Evolutionary conservation across 2,329 filamentous ascomycete species (phyloP).

Genomic region (Penicillium brasilianum): DNA sequence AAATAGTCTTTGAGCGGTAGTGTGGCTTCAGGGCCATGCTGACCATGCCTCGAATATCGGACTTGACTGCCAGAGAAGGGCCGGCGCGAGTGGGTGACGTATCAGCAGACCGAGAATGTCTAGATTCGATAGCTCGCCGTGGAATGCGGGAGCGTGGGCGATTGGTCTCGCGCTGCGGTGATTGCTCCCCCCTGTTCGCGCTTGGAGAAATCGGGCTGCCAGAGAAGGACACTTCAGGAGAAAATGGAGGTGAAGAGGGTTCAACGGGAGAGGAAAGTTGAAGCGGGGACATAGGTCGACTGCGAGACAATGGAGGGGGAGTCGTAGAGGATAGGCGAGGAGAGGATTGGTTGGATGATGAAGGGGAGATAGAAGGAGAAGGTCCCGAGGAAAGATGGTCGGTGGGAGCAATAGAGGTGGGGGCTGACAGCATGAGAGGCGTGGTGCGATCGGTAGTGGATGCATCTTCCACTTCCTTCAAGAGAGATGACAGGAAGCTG

Average conservation of each 20-base stretch:
- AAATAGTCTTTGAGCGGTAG: conserved; percentile 78
- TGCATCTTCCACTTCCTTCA: conserved; percentile 80
- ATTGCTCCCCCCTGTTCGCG: conserved; percentile 14
- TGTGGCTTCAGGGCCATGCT: conserved; percentile 79
- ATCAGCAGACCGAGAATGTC: conserved; percentile 58
- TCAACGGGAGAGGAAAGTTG: conserved; percentile 41
- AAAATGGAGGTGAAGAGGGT: conserved; percentile 55
- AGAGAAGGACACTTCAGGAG: conserved; percentile 74
- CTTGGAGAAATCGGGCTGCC: conserved; percentile 49
- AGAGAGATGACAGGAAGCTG: conserved; percentile 82
- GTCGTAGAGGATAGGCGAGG: conserved; percentile 46
- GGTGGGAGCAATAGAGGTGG: conserved; percentile 42
- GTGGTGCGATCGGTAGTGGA: conserved; percentile 37
- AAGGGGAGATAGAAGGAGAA: conserved; percentile 49
- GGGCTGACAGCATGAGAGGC: conserved; percentile 39
- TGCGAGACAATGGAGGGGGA: conserved; percentile 42
- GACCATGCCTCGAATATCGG: conserved; percentile 87
- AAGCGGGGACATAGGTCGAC: conserved; percentile 42
- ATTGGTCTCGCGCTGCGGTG: conserved; percentile 18
- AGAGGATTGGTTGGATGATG: conserved; percentile 48
- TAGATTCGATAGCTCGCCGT: conserved; percentile 26
- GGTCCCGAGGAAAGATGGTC: conserved; percentile 47
- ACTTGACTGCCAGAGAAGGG: conserved; percentile 82
- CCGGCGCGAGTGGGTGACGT: conserved; percentile 68
- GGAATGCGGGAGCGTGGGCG: conserved; percentile 34